Evolutionary conservation across 1,139 yeast species (phyloP), one percentile per base, ranked within the genome.

Genomic region (Citeromyces hawaiiensis): DNA sequence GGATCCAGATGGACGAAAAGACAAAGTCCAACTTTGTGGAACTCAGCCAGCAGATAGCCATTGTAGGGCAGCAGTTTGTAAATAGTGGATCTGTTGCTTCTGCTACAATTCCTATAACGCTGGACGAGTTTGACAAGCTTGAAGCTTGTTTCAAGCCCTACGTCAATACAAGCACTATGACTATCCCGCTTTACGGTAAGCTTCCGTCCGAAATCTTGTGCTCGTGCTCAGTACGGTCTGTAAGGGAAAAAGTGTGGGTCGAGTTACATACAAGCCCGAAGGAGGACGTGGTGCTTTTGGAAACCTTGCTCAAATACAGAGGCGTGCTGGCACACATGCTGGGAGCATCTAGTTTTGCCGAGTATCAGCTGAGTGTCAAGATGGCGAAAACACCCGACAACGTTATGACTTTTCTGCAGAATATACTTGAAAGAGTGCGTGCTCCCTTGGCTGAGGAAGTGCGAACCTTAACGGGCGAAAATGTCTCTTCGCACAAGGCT

Each of bases 341-440:
- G 64, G 94, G 94, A 0, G 74, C 74, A 52, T 52, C 62, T 16
- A 78, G 85, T 36, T 91, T 67, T 59, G 76, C 93, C 0, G 80
- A 81, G 40, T 88, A 91, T 53, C 94, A 85, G 53, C 63, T 91
- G 35, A 79, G 76, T 44, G 94, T 86, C 47, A 91, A 93, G 55
- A 85, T 91, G 96, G 95, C 95, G 11, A 78, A 78, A 45, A 68
- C 61, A 8, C 94, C 96, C 0, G 75, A 72, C 25, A 78, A 85
- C 51, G 98, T 88, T 1, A 58, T 66, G 46, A 65, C 78, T 6
- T 87, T 91, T 47, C 62, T 91, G 42, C 57, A 63, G 6, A 76
- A 77, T 36, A 57, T 88, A 39, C 76, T 82, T 21, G 54, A 58
- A 10, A 64, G 64, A 40, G 64, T 72, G 5, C 59, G 61, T 36